Conservation (phyloP, 2,329 filamentous ascomycete genomes). For the Stromatinia cepivora region DNA sequence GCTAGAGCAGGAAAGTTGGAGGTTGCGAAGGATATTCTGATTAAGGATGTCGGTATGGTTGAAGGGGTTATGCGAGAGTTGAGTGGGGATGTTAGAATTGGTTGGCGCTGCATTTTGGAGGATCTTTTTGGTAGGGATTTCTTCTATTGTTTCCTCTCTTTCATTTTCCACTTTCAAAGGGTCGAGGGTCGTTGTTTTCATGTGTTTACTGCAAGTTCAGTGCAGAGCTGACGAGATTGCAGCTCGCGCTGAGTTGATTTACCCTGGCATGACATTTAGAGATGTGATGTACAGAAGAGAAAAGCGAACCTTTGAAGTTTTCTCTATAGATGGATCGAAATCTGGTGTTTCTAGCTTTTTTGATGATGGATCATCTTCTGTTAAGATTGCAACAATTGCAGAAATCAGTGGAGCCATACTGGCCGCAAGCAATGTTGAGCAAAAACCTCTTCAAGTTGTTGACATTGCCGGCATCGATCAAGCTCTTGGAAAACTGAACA, state of each 20-base stretch:
- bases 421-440: constrained; percentile 22
- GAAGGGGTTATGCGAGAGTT: constrained; percentile 39
- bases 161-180: neutral
- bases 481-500: constrained; percentile 66
- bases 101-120: constrained; percentile 52
- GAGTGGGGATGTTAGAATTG: constrained; percentile 41
- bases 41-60: constrained; percentile 56
- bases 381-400: constrained; percentile 31
- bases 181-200: neutral
- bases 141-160: neutral
- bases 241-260: constrained; percentile 67
- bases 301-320: constrained; percentile 61
- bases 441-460: constrained; percentile 46
- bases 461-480: constrained; percentile 67
- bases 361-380: constrained; percentile 30
- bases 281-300: constrained; percentile 56
- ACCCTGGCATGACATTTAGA: constrained; percentile 70
- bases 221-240: constrained; percentile 30
- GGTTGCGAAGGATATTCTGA: constrained; percentile 57
- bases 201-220: constrained; percentile 9
- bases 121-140: constrained; percentile 43
- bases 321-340: constrained; percentile 52
- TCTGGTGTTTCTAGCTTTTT: constrained; percentile 43
- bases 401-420: constrained; percentile 19
- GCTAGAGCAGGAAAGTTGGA: constrained; percentile 52